Percentiles rank a stretch among this genome's conserved stretches.
phyloP scores from a whole-genome alignment of 306 rosid species.

The Vigna reflexopilosa region DNA sequence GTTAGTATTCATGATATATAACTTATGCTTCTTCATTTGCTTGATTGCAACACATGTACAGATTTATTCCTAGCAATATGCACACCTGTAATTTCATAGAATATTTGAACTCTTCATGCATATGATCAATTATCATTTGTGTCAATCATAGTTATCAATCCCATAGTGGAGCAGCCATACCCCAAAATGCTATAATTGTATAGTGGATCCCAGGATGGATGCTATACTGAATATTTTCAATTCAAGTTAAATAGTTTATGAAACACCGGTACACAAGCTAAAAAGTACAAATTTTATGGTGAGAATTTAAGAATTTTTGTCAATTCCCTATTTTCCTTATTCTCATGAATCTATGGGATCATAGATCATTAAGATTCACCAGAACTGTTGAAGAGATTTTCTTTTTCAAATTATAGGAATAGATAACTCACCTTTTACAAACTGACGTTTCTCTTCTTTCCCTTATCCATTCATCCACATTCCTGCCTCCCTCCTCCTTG shows the following conservation, averaged over 20 bases:
- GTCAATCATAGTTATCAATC: slow-evolving; percentile 10
- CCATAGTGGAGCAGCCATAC: not conserved
- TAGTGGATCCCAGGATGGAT: not conserved
- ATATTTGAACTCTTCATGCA: not conserved
- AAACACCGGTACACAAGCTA: not conserved
- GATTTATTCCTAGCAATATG: slow-evolving; percentile 36
- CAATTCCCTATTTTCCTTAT: not conserved
- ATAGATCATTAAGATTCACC: not conserved
- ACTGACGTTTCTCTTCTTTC: not conserved
- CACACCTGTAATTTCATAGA: slow-evolving; percentile 8
- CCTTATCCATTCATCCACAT: not conserved
- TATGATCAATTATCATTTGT: slow-evolving; percentile 37
- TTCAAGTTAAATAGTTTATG: not conserved
- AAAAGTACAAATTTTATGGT: not conserved
- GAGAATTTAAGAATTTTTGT: slow-evolving; percentile 1
- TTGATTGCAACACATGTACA: slow-evolving; percentile 26
- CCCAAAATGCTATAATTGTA: not conserved
- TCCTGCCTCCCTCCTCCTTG: not conserved
- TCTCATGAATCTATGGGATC: not conserved
- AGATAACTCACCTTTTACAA: not conserved
- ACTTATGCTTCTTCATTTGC: slow-evolving; percentile 28
- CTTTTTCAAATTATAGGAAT: not conserved
- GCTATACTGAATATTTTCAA: not conserved
- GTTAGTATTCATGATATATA: slow-evolving; percentile 32
- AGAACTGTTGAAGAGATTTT: not conserved